These are phyloP conservation scores for Geoglossum glabrum DNA, from an alignment of 495 filamentous ascomycete genomes.

Conservation along the genomic window DNA sequence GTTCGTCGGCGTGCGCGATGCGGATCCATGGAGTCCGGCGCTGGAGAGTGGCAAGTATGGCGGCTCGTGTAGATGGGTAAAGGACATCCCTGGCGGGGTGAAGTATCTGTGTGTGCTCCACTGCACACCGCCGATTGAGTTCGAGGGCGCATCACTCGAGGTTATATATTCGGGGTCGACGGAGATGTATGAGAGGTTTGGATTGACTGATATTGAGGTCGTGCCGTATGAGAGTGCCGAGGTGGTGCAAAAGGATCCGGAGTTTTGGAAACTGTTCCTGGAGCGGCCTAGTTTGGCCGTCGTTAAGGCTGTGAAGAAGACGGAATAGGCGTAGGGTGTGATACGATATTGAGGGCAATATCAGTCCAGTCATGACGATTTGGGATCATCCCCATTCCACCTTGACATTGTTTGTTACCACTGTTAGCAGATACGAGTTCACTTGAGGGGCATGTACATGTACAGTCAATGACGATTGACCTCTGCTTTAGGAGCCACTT, in stretches of 20 bases:
- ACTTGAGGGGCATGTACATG: too few species aligned
- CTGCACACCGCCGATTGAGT: not conserved
- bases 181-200: not conserved
- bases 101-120: not conserved
- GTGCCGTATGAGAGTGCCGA: not conserved
- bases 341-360: not conserved
- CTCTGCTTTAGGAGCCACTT: too few species aligned
- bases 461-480: too few species aligned
- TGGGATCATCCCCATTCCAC: too few species aligned
- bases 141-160: not conserved
- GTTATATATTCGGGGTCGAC: not conserved
- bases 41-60: not conserved
- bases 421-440: too few species aligned
- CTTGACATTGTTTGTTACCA: too few species aligned
- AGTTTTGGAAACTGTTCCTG: not conserved
- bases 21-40: not conserved
- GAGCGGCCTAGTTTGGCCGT: not conserved
- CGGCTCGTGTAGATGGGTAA: not conserved
- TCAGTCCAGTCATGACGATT: too few species aligned
- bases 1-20: slow-evolving; percentile 6
- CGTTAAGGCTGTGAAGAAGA: not conserved
- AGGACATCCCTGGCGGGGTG: not conserved
- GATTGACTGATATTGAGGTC: not conserved
- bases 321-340: not conserved
- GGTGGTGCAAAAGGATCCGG: not conserved